Evolutionary conservation across 441 rosid genomes (phyloP).

Genomic region (Populus trichocarpa): DNA sequence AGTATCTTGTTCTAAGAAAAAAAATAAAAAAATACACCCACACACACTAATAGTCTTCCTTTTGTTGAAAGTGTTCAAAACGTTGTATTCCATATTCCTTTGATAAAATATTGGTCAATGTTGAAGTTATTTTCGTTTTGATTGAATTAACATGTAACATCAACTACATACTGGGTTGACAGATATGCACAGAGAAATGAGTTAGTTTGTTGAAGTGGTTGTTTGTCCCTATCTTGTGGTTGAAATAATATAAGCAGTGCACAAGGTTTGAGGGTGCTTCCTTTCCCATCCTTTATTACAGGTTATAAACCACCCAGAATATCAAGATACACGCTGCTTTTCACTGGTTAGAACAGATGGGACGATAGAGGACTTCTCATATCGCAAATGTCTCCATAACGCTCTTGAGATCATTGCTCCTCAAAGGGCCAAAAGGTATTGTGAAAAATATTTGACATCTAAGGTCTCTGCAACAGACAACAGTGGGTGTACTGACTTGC

Average conservation of each 20-base stretch:
- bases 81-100: not conserved
- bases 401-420: slow-evolving; percentile 84
- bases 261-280: not conserved
- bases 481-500: not conserved
- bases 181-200: not conserved
- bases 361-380: slow-evolving; percentile 75
- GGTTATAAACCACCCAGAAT: slow-evolving; percentile 64
- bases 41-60: not conserved
- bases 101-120: not conserved
- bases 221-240: not conserved
- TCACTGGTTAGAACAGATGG: slow-evolving; percentile 68
- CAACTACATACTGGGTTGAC: not conserved
- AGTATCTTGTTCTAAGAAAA: not conserved
- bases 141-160: not conserved
- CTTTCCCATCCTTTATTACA: slow-evolving; percentile 18
- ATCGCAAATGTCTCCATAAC: slow-evolving; percentile 70
- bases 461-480: not conserved
- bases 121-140: not conserved
- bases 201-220: not conserved
- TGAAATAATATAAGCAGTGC: not conserved
- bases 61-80: not conserved
- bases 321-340: slow-evolving; percentile 62
- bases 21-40: not conserved
- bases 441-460: slow-evolving; percentile 27
- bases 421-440: slow-evolving; percentile 40